Evolutionary conservation across 768 basidiomycete genomes (phyloP), one percentile per base, ranked within the genome.

Genomic region (Hydnum rufescens): DNA sequence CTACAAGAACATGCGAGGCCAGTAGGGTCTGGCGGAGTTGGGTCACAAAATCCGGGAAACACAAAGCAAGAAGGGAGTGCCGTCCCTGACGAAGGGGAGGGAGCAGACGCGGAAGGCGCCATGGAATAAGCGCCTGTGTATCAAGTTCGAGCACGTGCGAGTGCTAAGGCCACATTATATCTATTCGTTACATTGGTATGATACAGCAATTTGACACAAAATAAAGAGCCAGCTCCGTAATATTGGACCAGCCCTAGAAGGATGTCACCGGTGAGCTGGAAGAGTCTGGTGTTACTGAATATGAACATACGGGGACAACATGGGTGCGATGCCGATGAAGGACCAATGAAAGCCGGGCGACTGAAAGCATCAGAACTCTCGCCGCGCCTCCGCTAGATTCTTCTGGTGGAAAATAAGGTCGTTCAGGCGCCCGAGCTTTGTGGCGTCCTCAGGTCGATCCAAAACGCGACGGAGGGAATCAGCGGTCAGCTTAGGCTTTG

Each of bases 371-470:
- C n/a, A n/a, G n/a, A 39, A 39, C 36, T 60, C 86, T 80, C 6
- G 77, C 78, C 43, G 81, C 49, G 46, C 28, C 54, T 31, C 52
- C 57, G 49, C 42, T 54, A 42, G 46, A 43, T 25, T 58, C 53
- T 53, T 58, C 48, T 44, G 51, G 51, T 53, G 51, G 32, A 43
- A 53, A n/a, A 54, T 51, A 32, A 93, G 66, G 62, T 93, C 89
- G 63, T 93, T 88, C 77, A 92, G 80, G 53, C 89, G 73, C 18
- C 88, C 87, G 23, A 92, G 73, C 63, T 92, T 92, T 66, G 89
- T 89, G 30, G 83, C 80, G 60, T 92, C 89, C n/a, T 83, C 82
- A 2, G 83, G 80, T 48, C 79, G 71, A 26, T 85, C 84, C 23
- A 93, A 67, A 4, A 76, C 82, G 54, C 80, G 75, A 25, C 85